Percentiles rank a stretch among this genome's conserved stretches.
phyloP scores from a whole-genome alignment of 176 grass and related monocot genomes.

The Lolium perenne region DNA sequence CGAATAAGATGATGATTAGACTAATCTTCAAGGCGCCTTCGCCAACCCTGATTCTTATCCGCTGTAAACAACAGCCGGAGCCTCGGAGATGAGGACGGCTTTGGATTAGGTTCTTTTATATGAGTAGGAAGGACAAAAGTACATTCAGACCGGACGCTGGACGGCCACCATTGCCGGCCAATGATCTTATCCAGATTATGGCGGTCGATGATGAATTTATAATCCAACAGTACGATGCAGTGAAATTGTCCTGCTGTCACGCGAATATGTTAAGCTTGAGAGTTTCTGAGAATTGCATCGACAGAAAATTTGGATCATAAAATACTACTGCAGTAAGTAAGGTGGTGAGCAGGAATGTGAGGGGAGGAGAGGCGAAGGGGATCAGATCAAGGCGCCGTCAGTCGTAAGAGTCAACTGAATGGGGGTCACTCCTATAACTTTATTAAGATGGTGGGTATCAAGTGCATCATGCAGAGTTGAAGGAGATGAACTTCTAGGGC shows the following conservation, averaged over 20 bases:
- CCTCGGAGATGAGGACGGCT: neutral
- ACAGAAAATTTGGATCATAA: no score
- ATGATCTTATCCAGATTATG: constrained; percentile 48
- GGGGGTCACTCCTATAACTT: neutral
- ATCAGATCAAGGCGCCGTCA: constrained; percentile 2
- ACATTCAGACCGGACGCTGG: neutral
- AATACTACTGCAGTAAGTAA: no score
- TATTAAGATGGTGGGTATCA: neutral
- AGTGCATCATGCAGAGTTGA: neutral
- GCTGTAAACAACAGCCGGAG: constrained; percentile 32
- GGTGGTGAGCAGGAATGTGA: no score
- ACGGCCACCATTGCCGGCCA: constrained; percentile 18
- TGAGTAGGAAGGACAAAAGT: constrained; percentile 28
- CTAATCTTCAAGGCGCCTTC: constrained; percentile 18
- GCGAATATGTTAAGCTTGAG: no score
- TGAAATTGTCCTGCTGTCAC: neutral
- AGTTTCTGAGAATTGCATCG: no score
- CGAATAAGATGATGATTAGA: neutral
- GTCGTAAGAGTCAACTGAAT: neutral
- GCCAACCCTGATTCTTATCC: constrained; percentile 46
- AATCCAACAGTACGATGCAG: neutral
- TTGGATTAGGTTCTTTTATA: constrained; percentile 25
- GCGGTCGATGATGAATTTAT: neutral
- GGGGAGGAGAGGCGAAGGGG: neutral
- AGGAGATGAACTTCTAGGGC: constrained; percentile 1